Percentiles rank a stretch among this genome's conserved stretches.
Conservation (phyloP, 2,329 filamentous ascomycete species). For the Pseudogymnoascus pannorum region DNA sequence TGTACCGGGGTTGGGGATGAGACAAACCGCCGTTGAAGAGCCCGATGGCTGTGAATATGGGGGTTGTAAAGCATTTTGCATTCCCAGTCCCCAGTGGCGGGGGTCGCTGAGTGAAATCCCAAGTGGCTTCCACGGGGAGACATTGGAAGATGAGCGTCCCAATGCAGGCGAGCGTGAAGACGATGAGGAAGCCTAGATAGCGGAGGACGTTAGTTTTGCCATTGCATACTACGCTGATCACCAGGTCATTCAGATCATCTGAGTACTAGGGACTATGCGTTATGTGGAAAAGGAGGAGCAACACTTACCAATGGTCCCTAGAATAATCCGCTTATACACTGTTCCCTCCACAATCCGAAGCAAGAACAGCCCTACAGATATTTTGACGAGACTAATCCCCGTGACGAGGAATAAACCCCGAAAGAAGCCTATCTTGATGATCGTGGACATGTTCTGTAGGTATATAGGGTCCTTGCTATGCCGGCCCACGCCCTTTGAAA, state of each 20-base stretch:
- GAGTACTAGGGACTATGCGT: not conserved
- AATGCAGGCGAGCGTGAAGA: slow-evolving; percentile 36
- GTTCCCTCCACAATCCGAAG: slow-evolving; percentile 35
- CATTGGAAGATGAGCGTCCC: slow-evolving; percentile 43
- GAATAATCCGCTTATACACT: slow-evolving; percentile 35
- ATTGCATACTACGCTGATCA: not conserved
- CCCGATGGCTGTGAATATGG: slow-evolving; percentile 36
- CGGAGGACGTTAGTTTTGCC: slow-evolving; percentile 15
- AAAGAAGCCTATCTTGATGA: slow-evolving; percentile 3
- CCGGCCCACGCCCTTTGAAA: not conserved
- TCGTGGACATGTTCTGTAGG: not conserved
- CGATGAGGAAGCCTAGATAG: slow-evolving; percentile 33
- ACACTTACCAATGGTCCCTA: slow-evolving; percentile 35
- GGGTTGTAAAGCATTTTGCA: slow-evolving; percentile 37
- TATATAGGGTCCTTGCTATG: not conserved
- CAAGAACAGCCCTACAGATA: slow-evolving; percentile 40
- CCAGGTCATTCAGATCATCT: not conserved
- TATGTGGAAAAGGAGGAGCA: not conserved
- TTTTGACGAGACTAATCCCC: slow-evolving; percentile 38
- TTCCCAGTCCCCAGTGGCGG: slow-evolving; percentile 10
- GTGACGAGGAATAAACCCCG: slow-evolving; percentile 29
- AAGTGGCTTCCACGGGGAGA: slow-evolving; percentile 36
- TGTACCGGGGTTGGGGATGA: not conserved
- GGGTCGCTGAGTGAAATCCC: slow-evolving; percentile 33
- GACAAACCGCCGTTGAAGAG: slow-evolving; percentile 38